Base-by-base conservation (phyloP, 2,329 filamentous ascomycete species). In the Stagonosporopsis tanaceti region DNA sequence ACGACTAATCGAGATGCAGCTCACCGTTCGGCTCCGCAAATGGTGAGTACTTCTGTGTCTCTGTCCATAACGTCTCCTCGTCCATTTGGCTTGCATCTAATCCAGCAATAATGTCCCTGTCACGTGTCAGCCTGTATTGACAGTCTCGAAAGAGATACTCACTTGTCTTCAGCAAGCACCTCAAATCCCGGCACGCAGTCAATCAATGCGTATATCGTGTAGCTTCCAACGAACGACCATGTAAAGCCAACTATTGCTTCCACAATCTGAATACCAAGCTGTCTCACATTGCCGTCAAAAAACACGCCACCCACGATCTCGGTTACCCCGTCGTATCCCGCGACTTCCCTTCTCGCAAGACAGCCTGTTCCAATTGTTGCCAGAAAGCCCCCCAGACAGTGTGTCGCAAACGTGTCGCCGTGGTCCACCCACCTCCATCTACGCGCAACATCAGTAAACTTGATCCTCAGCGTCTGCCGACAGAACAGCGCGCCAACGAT, bases 371-470 rank as follows among this genome's bases (percentile, higher is more conserved):
- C 76, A 12, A 84, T 78, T 0, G 82, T 85, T 0, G 80, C 82
- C 0, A 82, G 66, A 6, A 84, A 72, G 0, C 82, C 82, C 17
- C 82, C 82, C 11, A 84, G 71, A 61, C 82, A 84, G 57, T 84
- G 82, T 4, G 82, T 84, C 5, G 82, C 83, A 64, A 84, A 84
- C 0, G 82, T 84, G 65, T 85, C 82, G 1, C 81, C 82, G 58
- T 84, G 83, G 59, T 84, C 82, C 0, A 85, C 82, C 82, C 81
- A 85, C 32, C 78, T 72, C 70, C 76, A 78, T 2, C 74, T 68
- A n/a, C 75, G 69, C 6, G 82, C 82, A 28, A 78, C 71, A 14
- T 80, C 76, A 2, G 80, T 84, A 57, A 80, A 83, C 66, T 85
- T 85, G 66, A 85, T 82, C 1, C 81, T 73, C 48, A 85, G 63